A percentile compares a stretch with the other conserved stretches of the same genome.
These are phyloP conservation scores for Xylaria grammica DNA, from an alignment of 495 filamentous ascomycete genomes.

Conservation along the genomic window DNA sequence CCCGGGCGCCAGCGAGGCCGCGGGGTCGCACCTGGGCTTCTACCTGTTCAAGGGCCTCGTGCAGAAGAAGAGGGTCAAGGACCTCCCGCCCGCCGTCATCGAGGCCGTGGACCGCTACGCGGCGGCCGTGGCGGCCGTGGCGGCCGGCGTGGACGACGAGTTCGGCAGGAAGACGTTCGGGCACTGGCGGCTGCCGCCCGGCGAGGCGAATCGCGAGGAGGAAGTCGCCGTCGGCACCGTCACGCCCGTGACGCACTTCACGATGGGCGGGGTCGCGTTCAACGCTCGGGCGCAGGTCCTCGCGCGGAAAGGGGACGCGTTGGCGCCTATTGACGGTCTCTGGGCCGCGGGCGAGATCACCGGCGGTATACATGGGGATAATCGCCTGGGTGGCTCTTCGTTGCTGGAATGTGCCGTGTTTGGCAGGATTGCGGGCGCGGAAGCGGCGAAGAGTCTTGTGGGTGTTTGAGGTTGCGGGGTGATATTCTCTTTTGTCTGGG, in stretches of 20 bases:
- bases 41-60: conserved; percentile 64
- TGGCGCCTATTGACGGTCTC: conserved; percentile 47
- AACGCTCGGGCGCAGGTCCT: conserved; percentile 51
- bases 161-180: conserved; percentile 56
- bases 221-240: conserved; percentile 60
- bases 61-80: conserved; percentile 53
- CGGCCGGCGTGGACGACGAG: conserved; percentile 41
- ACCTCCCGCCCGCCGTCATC: conserved; percentile 48
- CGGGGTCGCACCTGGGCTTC: conserved; percentile 60
- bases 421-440: conserved; percentile 58
- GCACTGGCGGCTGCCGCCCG: conserved; percentile 54
- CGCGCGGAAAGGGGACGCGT: conserved; percentile 27
- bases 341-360: conserved; percentile 63
- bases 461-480: background rate
- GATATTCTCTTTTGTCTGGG: no score
- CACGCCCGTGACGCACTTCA: conserved; percentile 66
- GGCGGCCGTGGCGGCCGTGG: conserved; percentile 40
- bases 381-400: conserved; percentile 57
- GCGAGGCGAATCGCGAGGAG: conserved; percentile 47
- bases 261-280: conserved; percentile 61
- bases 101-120: conserved; percentile 55
- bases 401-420: conserved; percentile 65
- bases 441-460: conserved; percentile 44
- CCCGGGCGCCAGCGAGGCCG: conserved; percentile 56
- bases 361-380: conserved; percentile 61